Percentiles rank a stretch among this genome's conserved stretches.
Conservation (phyloP, 148 eudicot genomes). For the Hydrangea macrophylla region DNA sequence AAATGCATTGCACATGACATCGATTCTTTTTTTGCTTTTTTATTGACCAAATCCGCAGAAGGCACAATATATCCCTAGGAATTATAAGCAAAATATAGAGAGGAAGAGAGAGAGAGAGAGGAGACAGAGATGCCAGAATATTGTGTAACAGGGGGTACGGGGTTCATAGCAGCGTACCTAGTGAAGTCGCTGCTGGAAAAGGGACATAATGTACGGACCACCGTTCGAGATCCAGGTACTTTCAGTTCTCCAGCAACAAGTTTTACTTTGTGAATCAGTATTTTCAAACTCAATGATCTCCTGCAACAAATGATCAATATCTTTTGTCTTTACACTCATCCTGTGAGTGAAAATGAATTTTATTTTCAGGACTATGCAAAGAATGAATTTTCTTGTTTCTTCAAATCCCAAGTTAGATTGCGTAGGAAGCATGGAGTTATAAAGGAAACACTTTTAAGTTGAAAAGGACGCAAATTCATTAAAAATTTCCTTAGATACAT, state of each 20-base stretch:
- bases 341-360: not conserved
- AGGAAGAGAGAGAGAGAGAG: constrained; percentile 2
- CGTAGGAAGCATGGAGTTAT: not conserved
- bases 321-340: not conserved
- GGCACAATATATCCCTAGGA: constrained; percentile 1
- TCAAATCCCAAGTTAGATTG: not conserved
- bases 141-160: constrained; percentile 94
- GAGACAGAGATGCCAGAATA: constrained; percentile 62
- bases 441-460: not conserved
- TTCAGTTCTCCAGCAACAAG: not conserved
- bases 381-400: not conserved
- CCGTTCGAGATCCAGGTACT: constrained; percentile 85
- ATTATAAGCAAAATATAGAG: not conserved
- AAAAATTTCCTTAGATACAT: too few species aligned
- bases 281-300: not conserved
- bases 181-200: constrained; percentile 59
- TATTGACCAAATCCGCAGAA: not conserved
- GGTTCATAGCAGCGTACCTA: constrained; percentile 79
- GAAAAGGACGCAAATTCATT: too few species aligned
- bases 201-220: constrained; percentile 73
- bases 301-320: not conserved
- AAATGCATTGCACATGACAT: constrained; percentile 3
- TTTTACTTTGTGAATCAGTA: too few species aligned
- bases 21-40: too few species aligned
- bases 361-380: not conserved